Percentiles rank a stretch among this genome's conserved stretches.
These are phyloP conservation scores for Ophiosphaerella herpotricha DNA, from an alignment of 2,329 filamentous ascomycete species.

Conservation along the genomic window DNA sequence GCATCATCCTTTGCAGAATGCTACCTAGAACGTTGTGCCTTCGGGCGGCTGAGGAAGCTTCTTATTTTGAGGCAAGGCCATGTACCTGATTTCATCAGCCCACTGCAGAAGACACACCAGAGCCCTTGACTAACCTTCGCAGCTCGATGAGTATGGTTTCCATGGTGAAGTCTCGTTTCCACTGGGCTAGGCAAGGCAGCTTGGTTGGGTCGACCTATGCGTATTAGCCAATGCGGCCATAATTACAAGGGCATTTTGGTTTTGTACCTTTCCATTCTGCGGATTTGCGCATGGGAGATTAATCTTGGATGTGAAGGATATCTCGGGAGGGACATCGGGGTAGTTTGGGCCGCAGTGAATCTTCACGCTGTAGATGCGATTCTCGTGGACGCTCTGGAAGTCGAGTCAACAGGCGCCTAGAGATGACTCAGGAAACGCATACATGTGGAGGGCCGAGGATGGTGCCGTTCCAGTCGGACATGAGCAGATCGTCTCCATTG, in stretches of 20 bases:
- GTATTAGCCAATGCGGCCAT: conserved; percentile 6
- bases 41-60: conserved; percentile 94
- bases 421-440: conserved; percentile 45
- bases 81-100: conserved; percentile 65
- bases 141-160: conserved; percentile 90
- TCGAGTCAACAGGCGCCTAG: conserved; percentile 7
- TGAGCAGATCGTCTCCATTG: conserved; percentile 90
- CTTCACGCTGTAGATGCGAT: conserved; percentile 97
- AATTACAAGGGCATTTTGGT: conserved; percentile 4
- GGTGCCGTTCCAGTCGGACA: conserved; percentile 99
- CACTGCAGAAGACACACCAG: neutral
- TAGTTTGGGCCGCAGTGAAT: conserved; percentile 93
- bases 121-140: conserved; percentile 60
- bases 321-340: conserved; percentile 83
- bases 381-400: conserved; percentile 86
- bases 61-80: conserved; percentile 90
- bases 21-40: conserved; percentile 65
- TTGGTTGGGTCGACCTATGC: conserved; percentile 79
- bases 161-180: conserved; percentile 94
- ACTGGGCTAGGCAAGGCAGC: conserved; percentile 82
- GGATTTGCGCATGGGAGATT: conserved; percentile 94
- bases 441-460: conserved; percentile 97
- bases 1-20: neutral
- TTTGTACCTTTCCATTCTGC: conserved; percentile 70
- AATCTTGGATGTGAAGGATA: conserved; percentile 92